Conservation (phyloP, 2,329 filamentous ascomycete species). For the Clonostachys chloroleuca region DNA sequence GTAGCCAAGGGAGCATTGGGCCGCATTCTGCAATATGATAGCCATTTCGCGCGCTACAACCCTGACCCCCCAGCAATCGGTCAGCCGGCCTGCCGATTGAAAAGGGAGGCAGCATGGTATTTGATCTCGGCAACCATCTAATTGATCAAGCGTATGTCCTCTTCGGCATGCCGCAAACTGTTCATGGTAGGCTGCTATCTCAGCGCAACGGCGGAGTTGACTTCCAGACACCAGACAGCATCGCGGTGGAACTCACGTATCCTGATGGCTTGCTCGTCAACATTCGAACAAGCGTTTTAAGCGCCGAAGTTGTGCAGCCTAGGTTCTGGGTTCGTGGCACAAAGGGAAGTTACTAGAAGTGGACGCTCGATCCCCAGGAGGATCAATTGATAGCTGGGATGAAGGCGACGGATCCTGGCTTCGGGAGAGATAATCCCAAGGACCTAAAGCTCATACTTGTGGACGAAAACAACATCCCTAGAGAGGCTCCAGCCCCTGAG, state of each 20-base stretch:
- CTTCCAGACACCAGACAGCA: constrained; percentile 49
- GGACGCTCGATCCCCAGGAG: constrained; percentile 69
- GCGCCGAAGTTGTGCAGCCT: constrained; percentile 63
- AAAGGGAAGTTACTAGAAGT: constrained; percentile 72
- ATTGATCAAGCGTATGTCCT: constrained; percentile 70
- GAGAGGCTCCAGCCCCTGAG: constrained; percentile 47
- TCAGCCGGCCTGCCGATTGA: constrained; percentile 56
- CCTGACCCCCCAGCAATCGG: constrained; percentile 61
- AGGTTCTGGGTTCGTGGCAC: constrained; percentile 75
- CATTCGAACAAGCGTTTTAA: constrained; percentile 65
- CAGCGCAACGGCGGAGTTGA: constrained; percentile 49
- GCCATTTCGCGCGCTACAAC: constrained; percentile 75
- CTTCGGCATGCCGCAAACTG: constrained; percentile 62
- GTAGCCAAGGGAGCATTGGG: constrained; percentile 57
- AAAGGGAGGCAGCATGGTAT: constrained; percentile 64
- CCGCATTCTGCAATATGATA: constrained; percentile 72
- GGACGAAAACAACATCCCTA: constrained; percentile 41
- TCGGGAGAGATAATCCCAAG: constrained; percentile 52
- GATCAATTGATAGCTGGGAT: constrained; percentile 64
- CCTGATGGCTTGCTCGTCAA: constrained; percentile 58
- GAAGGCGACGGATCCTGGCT: constrained; percentile 55
- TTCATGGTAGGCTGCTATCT: constrained; percentile 65
- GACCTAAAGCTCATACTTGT: constrained; percentile 55
- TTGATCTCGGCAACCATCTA: constrained; percentile 72
- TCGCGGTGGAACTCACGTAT: constrained; percentile 66